Percentiles rank a stretch among this genome's conserved stretches.
phyloP scores from a whole-genome alignment of 176 grass and related monocot species.

The Puya raimondii region DNA sequence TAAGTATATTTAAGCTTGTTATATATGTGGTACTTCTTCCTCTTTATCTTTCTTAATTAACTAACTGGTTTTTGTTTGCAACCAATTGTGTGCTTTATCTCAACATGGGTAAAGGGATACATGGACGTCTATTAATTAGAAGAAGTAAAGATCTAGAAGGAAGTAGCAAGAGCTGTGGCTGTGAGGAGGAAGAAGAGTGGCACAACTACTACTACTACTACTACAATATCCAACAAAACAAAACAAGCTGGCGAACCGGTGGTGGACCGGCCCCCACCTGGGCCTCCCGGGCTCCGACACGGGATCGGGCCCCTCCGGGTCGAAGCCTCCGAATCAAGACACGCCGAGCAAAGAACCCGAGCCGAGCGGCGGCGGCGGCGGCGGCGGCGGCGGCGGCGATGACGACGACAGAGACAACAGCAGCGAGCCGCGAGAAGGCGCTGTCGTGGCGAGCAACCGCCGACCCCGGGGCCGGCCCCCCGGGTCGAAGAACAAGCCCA shows the following conservation, averaged over 20 bases:
- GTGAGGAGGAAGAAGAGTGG: neutral
- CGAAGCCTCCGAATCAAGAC: conserved; percentile 14
- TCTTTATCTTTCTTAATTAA: too few species aligned
- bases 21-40: too few species aligned
- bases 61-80: too few species aligned
- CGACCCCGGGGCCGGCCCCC: conserved; percentile 73
- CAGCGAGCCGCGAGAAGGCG: conserved; percentile 53
- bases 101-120: too few species aligned
- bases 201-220: too few species aligned
- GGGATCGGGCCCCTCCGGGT: conserved; percentile 38
- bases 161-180: neutral
- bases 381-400: neutral
- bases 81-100: too few species aligned
- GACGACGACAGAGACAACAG: conserved; percentile 49
- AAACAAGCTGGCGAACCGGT: conserved; percentile 77
- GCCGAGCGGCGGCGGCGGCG: conserved; percentile 15
- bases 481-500: conserved; percentile 96
- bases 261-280: conserved; percentile 69
- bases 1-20: too few species aligned
- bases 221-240: too few species aligned
- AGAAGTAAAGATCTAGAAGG: too few species aligned
- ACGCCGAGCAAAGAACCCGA: conserved; percentile 16
- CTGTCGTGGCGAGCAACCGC: conserved; percentile 46
- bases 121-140: too few species aligned
- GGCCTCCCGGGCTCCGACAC: conserved; percentile 47